A percentile compares a stretch with the other conserved stretches of the same genome.
Evolutionary conservation across 176 grass and related monocot genomes (phyloP).

Genomic region (Phragmites australis): DNA sequence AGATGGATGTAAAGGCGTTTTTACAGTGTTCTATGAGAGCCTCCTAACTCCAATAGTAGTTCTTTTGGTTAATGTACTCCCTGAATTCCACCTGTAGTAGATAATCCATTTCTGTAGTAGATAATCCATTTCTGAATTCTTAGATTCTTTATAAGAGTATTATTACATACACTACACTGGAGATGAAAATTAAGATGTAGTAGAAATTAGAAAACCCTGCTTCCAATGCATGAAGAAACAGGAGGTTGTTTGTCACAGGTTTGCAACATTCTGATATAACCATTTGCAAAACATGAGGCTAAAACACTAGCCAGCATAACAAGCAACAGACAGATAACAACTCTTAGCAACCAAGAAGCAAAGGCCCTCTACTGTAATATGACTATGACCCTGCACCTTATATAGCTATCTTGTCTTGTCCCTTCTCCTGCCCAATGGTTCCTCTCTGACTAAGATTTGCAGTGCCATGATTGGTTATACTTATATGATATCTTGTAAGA

Average conservation of each 20-base stretch:
- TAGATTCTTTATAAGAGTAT: background rate
- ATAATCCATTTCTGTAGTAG: conserved; percentile 5
- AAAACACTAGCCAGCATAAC: background rate
- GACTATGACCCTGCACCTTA: background rate
- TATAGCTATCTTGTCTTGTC: background rate
- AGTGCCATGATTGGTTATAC: background rate
- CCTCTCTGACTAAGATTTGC: background rate
- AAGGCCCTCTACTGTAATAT: background rate
- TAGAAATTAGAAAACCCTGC: background rate
- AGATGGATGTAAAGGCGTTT: conserved; percentile 9
- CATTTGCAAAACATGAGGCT: background rate
- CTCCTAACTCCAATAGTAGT: background rate
- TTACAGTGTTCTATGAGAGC: background rate
- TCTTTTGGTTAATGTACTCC: background rate
- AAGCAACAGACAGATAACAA: background rate
- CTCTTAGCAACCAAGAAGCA: background rate
- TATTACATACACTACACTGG: background rate
- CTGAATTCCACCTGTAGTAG: background rate
- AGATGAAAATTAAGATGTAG: background rate
- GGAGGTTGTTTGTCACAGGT: background rate
- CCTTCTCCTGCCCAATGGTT: background rate
- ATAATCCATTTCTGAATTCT: conserved; percentile 11
- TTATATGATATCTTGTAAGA: background rate
- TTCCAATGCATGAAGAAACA: background rate
- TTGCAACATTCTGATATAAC: background rate